phyloP scores from a whole-genome alignment of 2,329 filamentous ascomycete species.

The Chlorencoelia australis region DNA sequence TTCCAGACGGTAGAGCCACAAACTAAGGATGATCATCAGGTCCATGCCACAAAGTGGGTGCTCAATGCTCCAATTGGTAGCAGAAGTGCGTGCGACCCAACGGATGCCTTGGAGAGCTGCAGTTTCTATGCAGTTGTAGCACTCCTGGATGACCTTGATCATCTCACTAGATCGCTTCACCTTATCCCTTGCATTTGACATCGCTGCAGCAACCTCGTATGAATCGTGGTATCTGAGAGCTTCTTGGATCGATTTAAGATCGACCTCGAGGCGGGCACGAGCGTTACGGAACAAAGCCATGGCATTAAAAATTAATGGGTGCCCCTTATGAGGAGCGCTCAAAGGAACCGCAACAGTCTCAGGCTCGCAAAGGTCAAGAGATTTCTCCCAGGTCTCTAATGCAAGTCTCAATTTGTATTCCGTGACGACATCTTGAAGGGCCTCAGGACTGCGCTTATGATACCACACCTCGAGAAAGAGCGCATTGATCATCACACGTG shows the following conservation, averaged over 20 bases:
- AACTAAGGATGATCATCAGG: constrained; percentile 91
- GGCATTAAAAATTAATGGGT: constrained; percentile 95
- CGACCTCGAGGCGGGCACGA: constrained; percentile 82
- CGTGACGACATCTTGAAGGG: constrained; percentile 90
- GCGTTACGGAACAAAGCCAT: constrained; percentile 96
- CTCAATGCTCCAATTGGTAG: constrained; percentile 98
- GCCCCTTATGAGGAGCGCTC: constrained; percentile 89
- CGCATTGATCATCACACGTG: constrained; percentile 97
- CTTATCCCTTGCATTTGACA: constrained; percentile 88
- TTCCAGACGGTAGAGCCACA: constrained; percentile 99
- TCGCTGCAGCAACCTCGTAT: constrained; percentile 91
- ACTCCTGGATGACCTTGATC: constrained; percentile 97
- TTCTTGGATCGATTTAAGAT: constrained; percentile 88
- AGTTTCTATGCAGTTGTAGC: constrained; percentile 95
- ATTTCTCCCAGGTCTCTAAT: constrained; percentile 98
- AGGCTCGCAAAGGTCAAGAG: constrained; percentile 83
- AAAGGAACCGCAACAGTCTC: constrained; percentile 82
- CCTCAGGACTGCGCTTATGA: constrained; percentile 96
- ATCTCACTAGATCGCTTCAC: constrained; percentile 94
- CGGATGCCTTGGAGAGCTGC: constrained; percentile 89
- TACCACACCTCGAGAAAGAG: constrained; percentile 98
- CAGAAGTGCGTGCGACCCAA: constrained; percentile 95
- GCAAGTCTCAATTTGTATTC: constrained; percentile 96
- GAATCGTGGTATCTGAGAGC: constrained; percentile 93
- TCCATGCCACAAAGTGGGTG: constrained; percentile 94